Percentiles rank a stretch among this genome's conserved stretches.
Conservation (phyloP, 805 yeast species). For the Metschnikowia lochheadii region DNA sequence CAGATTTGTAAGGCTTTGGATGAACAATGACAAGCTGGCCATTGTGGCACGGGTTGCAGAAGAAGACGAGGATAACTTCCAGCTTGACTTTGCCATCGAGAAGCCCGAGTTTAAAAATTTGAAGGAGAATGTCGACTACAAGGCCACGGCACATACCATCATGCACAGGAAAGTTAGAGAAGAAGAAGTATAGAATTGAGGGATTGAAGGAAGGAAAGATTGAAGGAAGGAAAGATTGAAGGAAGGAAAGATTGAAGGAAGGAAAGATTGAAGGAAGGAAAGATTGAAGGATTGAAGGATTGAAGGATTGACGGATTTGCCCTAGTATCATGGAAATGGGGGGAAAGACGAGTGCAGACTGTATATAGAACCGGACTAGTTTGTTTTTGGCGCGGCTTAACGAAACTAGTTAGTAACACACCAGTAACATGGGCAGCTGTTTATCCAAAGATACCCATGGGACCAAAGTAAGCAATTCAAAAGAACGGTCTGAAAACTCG, state of each 20-base stretch:
- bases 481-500: not conserved
- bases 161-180: not conserved
- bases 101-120: constrained; percentile 26
- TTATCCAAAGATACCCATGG: constrained; percentile 12
- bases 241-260: no score
- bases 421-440: constrained; percentile 18
- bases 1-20: constrained; percentile 30
- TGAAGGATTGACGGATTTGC: no score
- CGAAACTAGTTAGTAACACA: not conserved
- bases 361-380: not conserved
- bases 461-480: not conserved
- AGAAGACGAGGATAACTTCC: constrained; percentile 18
- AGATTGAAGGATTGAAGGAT: no score
- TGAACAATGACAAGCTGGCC: constrained; percentile 22
- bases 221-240: no score
- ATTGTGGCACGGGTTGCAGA: constrained; percentile 22
- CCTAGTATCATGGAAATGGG: no score
- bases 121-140: constrained; percentile 28
- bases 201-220: no score
- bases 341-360: not conserved
- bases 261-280: no score
- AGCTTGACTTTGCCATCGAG: constrained; percentile 16
- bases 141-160: constrained; percentile 6
- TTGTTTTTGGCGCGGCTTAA: not conserved
- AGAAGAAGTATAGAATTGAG: no score